Conservation (phyloP, 768 basidiomycete genomes). For the Zangia roseola region DNA sequence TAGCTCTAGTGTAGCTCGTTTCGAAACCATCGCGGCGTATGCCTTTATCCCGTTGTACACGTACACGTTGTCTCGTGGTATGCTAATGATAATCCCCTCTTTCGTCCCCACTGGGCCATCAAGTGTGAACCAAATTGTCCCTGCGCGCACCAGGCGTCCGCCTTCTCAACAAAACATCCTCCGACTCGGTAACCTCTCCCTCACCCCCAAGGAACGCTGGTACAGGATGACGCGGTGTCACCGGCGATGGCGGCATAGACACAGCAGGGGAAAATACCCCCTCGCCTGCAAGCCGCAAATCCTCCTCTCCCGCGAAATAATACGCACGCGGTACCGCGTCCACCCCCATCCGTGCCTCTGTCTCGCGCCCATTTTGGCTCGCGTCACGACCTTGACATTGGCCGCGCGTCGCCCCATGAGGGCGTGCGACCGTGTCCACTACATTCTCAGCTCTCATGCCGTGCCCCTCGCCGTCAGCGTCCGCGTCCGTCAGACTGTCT, state of each 20-base stretch:
- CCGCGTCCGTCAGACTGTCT: not conserved
- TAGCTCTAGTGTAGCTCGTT: slow-evolving; percentile 24
- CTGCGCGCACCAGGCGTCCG: slow-evolving; percentile 10
- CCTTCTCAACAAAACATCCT: slow-evolving; percentile 21
- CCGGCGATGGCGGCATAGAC: slow-evolving; percentile 66
- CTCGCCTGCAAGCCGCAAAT: slow-evolving; percentile 61
- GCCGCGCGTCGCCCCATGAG: too few relatives aligned
- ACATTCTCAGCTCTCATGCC: not conserved
- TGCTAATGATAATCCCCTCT: not conserved
- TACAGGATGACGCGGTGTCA: slow-evolving; percentile 40
- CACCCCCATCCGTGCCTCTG: not conserved
- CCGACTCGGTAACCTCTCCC: slow-evolving; percentile 6
- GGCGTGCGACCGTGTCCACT: not conserved
- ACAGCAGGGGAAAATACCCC: slow-evolving; percentile 72
- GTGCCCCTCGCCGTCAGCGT: not conserved
- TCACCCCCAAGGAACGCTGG: slow-evolving; percentile 10
- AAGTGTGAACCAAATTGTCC: slow-evolving; percentile 1
- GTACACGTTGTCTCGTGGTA: slow-evolving; percentile 9
- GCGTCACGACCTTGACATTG: not conserved
- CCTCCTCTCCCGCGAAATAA: slow-evolving; percentile 52
- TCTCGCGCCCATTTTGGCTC: too few relatives aligned
- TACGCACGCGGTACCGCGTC: slow-evolving; percentile 39
- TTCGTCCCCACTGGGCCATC: slow-evolving; percentile 1
- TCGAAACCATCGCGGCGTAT: slow-evolving; percentile 9
- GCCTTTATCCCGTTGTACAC: slow-evolving; percentile 16